A percentile compares a stretch with the other conserved stretches of the same genome.
Evolutionary conservation across 108 stramenopile species (phyloP).

Genomic region (Nitzschia putrida): DNA sequence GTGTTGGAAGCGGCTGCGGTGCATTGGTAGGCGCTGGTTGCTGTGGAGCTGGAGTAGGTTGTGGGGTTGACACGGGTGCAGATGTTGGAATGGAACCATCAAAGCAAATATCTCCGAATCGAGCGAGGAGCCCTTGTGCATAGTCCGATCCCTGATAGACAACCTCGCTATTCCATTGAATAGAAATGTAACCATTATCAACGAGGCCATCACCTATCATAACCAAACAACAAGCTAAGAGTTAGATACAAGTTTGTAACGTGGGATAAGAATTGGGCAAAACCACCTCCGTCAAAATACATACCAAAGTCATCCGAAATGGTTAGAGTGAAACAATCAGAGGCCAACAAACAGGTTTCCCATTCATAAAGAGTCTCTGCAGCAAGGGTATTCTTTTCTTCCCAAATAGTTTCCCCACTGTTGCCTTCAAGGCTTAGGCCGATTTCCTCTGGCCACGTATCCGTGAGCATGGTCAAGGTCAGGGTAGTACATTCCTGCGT

Average conservation of each 20-base stretch:
- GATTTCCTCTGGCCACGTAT: slow-evolving; percentile 3
- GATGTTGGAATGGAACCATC: not conserved
- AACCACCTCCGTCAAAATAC: too few relatives aligned
- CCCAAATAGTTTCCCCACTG: not conserved
- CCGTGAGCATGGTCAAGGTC: not conserved
- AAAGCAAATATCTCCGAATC: slow-evolving; percentile 1
- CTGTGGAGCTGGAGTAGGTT: not conserved
- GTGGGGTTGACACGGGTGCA: not conserved
- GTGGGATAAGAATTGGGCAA: too few relatives aligned
- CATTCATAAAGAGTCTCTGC: not conserved
- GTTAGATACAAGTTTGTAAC: too few relatives aligned
- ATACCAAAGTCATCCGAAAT: not conserved
- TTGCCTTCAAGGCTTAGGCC: not conserved
- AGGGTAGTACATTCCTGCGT: not conserved
- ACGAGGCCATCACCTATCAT: slow-evolving; percentile 7
- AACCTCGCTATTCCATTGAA: not conserved
- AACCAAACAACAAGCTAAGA: too few relatives aligned
- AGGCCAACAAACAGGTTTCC: not conserved
- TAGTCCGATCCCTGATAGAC: slow-evolving; percentile 1
- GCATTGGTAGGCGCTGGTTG: too few relatives aligned
- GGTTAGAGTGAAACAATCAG: not conserved
- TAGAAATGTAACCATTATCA: not conserved
- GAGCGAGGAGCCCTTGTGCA: not conserved
- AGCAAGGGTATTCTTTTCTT: not conserved
- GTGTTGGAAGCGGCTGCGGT: not conserved